A percentile compares a stretch with the other conserved stretches of the same genome.
phyloP scores from a whole-genome alignment of 2,329 filamentous ascomycete species.

The Capronia americana region DNA sequence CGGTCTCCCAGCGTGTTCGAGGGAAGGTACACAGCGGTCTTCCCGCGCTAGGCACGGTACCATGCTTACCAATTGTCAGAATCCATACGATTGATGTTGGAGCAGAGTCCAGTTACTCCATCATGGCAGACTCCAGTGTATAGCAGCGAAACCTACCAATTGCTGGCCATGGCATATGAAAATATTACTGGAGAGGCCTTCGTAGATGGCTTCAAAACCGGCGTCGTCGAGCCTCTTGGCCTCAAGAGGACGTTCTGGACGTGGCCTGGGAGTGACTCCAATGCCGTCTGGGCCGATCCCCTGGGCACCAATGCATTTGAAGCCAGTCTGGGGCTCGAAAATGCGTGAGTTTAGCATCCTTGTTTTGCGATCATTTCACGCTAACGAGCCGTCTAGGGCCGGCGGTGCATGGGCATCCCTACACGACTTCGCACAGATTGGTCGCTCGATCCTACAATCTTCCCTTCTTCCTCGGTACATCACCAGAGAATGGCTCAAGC shows the following conservation, averaged over 20 bases:
- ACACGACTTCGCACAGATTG: constrained; percentile 52
- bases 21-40: background rate
- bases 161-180: constrained; percentile 49
- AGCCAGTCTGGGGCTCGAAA: constrained; percentile 35
- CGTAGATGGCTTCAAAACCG: constrained; percentile 38
- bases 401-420: constrained; percentile 54
- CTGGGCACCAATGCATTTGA: constrained; percentile 27
- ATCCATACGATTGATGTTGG: constrained; percentile 15
- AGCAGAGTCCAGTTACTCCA: constrained; percentile 30
- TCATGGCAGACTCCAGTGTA: constrained; percentile 45
- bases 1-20: constrained; percentile 5
- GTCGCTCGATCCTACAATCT: constrained; percentile 52
- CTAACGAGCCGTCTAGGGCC: constrained; percentile 50
- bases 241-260: constrained; percentile 48
- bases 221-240: constrained; percentile 47
- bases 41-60: background rate
- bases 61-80: constrained; percentile 9
- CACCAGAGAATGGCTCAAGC: constrained; percentile 57
- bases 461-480: constrained; percentile 45
- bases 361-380: constrained; percentile 21
- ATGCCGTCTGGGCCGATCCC: constrained; percentile 48
- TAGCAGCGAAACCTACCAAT: constrained; percentile 47
- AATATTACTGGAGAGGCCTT: constrained; percentile 49
- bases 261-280: constrained; percentile 39
- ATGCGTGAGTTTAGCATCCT: background rate